A percentile compares a stretch with the other conserved stretches of the same genome.
These are phyloP conservation scores for Gonium pectorale DNA, from an alignment of 139 green algal species.

Conservation along the genomic window DNA sequence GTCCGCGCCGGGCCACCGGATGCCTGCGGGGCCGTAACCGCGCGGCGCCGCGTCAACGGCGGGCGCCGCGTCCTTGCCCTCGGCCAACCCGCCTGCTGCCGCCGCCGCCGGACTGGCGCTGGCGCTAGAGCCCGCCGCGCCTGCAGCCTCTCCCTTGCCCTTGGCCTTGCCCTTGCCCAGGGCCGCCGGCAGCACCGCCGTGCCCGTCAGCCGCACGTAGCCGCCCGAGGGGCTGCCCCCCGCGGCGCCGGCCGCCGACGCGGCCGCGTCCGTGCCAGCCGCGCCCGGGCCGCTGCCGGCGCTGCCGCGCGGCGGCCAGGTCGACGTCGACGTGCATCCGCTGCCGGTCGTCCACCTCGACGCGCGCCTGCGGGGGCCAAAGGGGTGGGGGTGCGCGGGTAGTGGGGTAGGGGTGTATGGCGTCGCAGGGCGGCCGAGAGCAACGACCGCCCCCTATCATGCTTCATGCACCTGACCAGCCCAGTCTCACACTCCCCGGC, in stretches of 20 bases:
- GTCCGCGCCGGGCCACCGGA: too few relatives aligned
- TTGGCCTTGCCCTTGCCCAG: not conserved
- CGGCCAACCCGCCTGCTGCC: not conserved
- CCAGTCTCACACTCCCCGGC: too few relatives aligned
- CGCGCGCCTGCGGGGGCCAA: slow-evolving; percentile 54
- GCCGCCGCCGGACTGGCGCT: not conserved
- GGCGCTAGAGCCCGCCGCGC: not conserved
- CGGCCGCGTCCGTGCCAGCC: not conserved
- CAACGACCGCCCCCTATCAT: too few relatives aligned
- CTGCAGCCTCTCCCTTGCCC: not conserved
- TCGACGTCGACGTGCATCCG: slow-evolving; percentile 63
- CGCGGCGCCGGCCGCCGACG: not conserved
- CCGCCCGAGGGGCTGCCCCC: slow-evolving; percentile 36
- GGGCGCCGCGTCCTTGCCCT: too few relatives aligned
- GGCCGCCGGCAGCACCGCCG: slow-evolving; percentile 54
- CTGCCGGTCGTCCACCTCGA: slow-evolving; percentile 61
- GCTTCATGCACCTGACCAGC: too few relatives aligned
- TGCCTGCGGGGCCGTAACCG: too few relatives aligned
- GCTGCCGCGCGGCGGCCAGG: slow-evolving; percentile 60
- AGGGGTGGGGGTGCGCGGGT: not conserved
- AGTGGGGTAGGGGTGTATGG: not conserved
- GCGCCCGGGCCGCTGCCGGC: not conserved
- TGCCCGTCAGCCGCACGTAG: slow-evolving; percentile 63
- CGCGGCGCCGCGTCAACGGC: too few relatives aligned
- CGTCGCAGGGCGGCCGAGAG: too few relatives aligned